Conservation (phyloP, 805 yeast genomes). For the Zygosaccharomyces lentus region DNA sequence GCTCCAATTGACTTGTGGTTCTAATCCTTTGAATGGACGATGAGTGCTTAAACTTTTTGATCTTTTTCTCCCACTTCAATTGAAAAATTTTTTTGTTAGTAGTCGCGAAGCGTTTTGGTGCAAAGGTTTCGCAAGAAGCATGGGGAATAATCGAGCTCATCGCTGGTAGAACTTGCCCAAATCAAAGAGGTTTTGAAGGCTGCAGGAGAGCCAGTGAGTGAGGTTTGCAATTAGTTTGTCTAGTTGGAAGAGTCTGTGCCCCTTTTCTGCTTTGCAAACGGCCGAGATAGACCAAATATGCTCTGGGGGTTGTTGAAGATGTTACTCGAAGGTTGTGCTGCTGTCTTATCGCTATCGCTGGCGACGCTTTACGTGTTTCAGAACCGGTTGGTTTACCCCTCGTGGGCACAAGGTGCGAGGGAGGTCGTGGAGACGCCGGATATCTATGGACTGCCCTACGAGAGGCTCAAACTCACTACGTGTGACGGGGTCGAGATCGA, state of each 20-base stretch:
- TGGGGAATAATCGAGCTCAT: neutral
- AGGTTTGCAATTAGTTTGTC: neutral
- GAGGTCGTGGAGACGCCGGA: conserved; percentile 73
- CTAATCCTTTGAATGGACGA: neutral
- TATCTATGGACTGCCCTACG: conserved; percentile 59
- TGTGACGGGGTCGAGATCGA: conserved; percentile 66
- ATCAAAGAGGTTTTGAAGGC: neutral
- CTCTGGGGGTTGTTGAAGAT: conserved; percentile 31
- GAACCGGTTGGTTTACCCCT: conserved; percentile 72
- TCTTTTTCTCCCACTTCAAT: neutral
- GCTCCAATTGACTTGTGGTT: neutral
- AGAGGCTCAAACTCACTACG: conserved; percentile 57
- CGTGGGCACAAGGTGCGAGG: conserved; percentile 71
- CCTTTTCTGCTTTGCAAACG: neutral
- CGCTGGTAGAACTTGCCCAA: neutral
- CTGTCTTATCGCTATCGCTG: conserved; percentile 44
- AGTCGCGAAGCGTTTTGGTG: conserved; percentile 5
- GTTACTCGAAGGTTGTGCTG: conserved; percentile 41
- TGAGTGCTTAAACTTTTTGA: neutral
- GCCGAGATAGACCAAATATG: conserved; percentile 6
- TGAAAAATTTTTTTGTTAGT: conserved; percentile 5
- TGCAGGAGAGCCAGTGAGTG: neutral
- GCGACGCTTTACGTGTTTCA: conserved; percentile 60
- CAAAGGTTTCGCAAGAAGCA: conserved; percentile 5
- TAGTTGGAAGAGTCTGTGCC: neutral